Evolutionary conservation across 495 filamentous ascomycete genomes (phyloP).

Genomic region (Aspergillus nanangensis): DNA sequence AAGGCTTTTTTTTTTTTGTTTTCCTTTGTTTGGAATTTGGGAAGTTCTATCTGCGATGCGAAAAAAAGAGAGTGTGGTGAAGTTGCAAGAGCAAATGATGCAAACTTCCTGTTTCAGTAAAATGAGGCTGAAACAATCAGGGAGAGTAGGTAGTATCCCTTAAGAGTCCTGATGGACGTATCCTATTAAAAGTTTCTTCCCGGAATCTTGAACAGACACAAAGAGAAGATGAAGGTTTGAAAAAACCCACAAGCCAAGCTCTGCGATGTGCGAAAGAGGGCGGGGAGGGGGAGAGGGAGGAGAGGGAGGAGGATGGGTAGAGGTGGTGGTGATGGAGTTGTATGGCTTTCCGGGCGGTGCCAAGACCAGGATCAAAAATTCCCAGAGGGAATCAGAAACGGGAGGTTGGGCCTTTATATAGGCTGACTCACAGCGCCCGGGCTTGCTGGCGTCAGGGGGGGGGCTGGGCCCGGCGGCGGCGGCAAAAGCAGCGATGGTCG

Average conservation of each 20-base stretch:
- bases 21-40: slow-evolving; percentile 19
- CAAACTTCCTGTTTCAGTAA: slow-evolving; percentile 30
- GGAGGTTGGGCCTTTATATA: slow-evolving; percentile 48
- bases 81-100: slow-evolving; percentile 11
- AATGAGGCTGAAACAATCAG: slow-evolving; percentile 19
- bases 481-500: slow-evolving; percentile 38
- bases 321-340: slow-evolving; percentile 19
- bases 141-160: too few species aligned
- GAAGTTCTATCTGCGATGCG: slow-evolving; percentile 33
- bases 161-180: too few species aligned
- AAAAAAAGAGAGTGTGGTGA: slow-evolving; percentile 23
- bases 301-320: slow-evolving; percentile 24
- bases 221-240: too few species aligned
- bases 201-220: too few species aligned
- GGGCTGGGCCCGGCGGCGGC: slow-evolving; percentile 37
- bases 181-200: too few species aligned
- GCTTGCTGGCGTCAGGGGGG: slow-evolving; percentile 32
- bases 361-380: slow-evolving; percentile 44
- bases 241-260: slow-evolving; percentile 14
- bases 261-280: slow-evolving; percentile 16
- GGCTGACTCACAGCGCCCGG: slow-evolving; percentile 33
- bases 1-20: slow-evolving; percentile 18
- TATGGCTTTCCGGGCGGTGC: slow-evolving; percentile 39
- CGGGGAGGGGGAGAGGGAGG: slow-evolving; percentile 20
- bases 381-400: slow-evolving; percentile 26